These are phyloP conservation scores for Mrakia hoshinonis DNA, from an alignment of 768 basidiomycete species.

Conservation along the genomic window DNA sequence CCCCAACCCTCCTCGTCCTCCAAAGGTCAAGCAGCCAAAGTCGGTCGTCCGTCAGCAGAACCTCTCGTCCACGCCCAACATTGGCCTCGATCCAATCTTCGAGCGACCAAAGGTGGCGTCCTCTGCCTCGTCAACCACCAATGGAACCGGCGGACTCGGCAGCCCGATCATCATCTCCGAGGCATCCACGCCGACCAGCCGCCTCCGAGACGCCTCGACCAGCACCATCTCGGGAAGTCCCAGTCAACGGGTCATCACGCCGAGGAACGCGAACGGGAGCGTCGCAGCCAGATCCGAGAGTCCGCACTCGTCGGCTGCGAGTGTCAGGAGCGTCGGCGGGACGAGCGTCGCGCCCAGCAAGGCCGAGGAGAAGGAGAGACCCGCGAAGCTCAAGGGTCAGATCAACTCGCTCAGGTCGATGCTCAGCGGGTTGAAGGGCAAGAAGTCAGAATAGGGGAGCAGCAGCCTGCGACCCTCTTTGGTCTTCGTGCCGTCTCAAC, in stretches of 20 bases:
- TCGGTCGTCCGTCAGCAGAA: conserved; percentile 15
- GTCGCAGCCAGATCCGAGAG: neutral
- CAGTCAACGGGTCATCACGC: conserved; percentile 10
- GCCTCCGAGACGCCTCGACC: conserved; percentile 16
- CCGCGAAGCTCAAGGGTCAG: conserved; percentile 23
- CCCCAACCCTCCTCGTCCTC: conserved; percentile 20
- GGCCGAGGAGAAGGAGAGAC: conserved; percentile 13
- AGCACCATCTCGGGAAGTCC: conserved; percentile 3
- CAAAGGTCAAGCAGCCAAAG: conserved; percentile 28
- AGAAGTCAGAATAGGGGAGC: conserved; percentile 3
- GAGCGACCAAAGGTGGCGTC: conserved; percentile 23
- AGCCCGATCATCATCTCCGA: neutral
- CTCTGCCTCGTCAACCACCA: neutral
- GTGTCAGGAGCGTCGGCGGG: neutral
- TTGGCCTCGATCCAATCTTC: conserved; percentile 24
- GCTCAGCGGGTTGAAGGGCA: conserved; percentile 11
- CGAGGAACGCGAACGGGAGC: neutral
- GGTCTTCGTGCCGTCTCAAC: neutral
- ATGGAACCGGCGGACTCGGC: neutral
- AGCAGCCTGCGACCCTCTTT: neutral
- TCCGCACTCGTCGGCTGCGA: neutral
- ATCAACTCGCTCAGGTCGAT: conserved; percentile 17
- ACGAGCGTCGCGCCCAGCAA: neutral
- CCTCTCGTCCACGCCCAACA: neutral
- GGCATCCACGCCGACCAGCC: neutral